Evolutionary conservation across 2,329 filamentous ascomycete genomes (phyloP), one percentile per base, ranked within the genome.

Genomic region (Pseudocercospora fuligena): DNA sequence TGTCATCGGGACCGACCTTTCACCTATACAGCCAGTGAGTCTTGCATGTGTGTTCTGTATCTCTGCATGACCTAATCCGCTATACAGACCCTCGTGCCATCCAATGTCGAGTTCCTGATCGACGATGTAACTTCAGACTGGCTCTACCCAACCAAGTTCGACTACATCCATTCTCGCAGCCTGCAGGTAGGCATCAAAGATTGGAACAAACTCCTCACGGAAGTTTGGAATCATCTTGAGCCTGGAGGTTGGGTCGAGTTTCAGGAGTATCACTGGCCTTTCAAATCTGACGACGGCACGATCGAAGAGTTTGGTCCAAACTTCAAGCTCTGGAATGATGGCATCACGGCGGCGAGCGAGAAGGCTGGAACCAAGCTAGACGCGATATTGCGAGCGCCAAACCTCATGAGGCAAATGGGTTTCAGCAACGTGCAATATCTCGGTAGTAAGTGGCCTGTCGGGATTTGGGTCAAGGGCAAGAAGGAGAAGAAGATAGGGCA

Each of bases 71-170:
- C 23, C 7, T 27, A 5, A n/a, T 14, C 23, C 16, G 51, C 1
- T 27, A 0, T 54, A 23, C 25, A 54, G 51, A 54, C 75, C 63
- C 81, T 80, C 77, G 80, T 84, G 0, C 82, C 82, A 0, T 78
- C 80, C 1, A 84, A 84, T 70, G 80, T 78, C 68, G 71, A 74
- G 27, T 84, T 84, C 69, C 80, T 83, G 62, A 79, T 85, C 61
- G 83, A 84, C 74, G 82, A 84, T 60, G 76, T 80, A 16, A 78
- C 77, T 0, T 72, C 77, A 7, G 75, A 77, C 25, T 84, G 82
- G 82, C 80, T 78, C 0, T 80, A 70, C 1, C 65, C 71, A 1
- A 69, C 77, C 31, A 64, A 70, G 9, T 80, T 80, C 63, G 63
- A 69, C 16, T 63, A 82, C 65, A 79, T 84, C 47, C 82, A 84